Evolutionary conservation across 305 asterid species (phyloP).

Genomic region (Fraxinus platypoda): DNA sequence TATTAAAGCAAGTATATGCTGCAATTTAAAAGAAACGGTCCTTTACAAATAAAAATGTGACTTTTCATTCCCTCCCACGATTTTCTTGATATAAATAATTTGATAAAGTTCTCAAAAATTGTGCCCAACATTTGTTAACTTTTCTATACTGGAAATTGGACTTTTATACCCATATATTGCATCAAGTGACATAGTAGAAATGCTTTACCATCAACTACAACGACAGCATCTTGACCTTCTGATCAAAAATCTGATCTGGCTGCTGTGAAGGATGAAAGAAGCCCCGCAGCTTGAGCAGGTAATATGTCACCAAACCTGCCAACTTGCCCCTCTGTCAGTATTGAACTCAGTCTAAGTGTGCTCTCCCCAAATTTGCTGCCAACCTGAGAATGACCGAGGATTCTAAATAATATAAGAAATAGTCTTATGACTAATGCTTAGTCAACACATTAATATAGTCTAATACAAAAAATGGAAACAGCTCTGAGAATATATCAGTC

Average conservation of each 20-base stretch:
- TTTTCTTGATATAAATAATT: background rate
- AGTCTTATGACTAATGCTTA: background rate
- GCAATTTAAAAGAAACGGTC: background rate
- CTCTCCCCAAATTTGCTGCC: conserved; percentile 99
- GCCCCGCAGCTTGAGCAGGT: conserved; percentile 98
- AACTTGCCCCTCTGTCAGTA: conserved; percentile 90
- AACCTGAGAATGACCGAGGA: conserved; percentile 47
- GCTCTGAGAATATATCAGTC: background rate
- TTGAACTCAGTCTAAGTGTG: conserved; percentile 88
- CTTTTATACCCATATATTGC: background rate
- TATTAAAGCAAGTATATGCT: background rate
- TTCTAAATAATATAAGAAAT: background rate
- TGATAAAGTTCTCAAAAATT: background rate
- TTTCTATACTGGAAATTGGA: background rate
- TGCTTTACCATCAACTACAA: background rate
- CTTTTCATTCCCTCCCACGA: background rate
- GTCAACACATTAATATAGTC: background rate
- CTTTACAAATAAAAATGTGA: background rate
- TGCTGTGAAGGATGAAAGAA: conserved; percentile 81
- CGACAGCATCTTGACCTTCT: background rate
- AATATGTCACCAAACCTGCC: conserved; percentile 97
- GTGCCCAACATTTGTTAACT: background rate
- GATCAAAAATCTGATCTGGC: conserved; percentile 69
- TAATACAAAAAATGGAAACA: background rate
- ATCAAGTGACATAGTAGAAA: background rate